Conservation (phyloP, 129 eudicot species). For the Smallanthus sonchifolius region DNA sequence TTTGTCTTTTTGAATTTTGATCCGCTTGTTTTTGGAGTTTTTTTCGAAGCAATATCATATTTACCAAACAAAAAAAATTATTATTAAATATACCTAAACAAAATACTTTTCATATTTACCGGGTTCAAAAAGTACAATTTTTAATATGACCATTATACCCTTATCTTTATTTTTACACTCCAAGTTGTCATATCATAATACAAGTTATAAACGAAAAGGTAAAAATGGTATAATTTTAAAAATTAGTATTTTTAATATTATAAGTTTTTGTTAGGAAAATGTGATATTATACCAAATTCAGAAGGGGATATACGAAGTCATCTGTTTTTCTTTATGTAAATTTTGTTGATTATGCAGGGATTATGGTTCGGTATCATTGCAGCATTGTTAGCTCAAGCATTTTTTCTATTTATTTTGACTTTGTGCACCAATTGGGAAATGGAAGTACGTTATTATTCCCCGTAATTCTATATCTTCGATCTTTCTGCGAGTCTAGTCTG, state of each 20-base stretch:
- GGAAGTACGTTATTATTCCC: constrained; percentile 39
- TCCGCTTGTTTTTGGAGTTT: background rate
- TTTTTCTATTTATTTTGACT: constrained; percentile 46
- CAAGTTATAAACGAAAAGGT: background rate
- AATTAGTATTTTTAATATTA: too few relatives aligned
- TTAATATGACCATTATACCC: background rate
- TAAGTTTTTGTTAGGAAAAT: background rate
- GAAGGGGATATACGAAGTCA: background rate
- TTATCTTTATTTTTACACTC: background rate
- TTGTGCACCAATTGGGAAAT: constrained; percentile 61
- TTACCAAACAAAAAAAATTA: background rate
- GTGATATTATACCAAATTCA: background rate
- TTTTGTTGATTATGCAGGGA: constrained; percentile 44
- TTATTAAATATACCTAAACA: background rate
- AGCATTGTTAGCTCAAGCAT: constrained; percentile 57
- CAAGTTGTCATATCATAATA: background rate
- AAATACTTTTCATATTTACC: background rate
- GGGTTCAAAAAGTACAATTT: background rate
- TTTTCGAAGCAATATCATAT: background rate
- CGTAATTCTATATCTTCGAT: background rate
- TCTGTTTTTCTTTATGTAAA: background rate
- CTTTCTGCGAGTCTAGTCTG: background rate
- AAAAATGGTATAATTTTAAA: too few relatives aligned
- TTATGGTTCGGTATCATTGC: constrained; percentile 65
- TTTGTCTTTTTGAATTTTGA: background rate